Evolutionary conservation across 106 monocot genomes (phyloP).

Genomic region (Platanthera guangdongensis): DNA sequence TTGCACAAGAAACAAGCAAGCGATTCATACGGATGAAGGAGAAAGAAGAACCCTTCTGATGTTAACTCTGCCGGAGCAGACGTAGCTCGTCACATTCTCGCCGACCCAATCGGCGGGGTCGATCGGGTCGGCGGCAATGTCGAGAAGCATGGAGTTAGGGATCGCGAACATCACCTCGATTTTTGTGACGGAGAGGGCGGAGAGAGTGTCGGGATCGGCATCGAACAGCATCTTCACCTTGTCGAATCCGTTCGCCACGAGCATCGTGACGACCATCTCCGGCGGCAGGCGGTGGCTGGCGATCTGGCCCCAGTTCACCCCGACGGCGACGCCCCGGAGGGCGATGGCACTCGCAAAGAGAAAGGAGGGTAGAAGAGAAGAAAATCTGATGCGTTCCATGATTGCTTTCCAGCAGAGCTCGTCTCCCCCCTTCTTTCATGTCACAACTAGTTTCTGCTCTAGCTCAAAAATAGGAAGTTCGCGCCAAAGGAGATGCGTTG

Average conservation of each 20-base stretch:
- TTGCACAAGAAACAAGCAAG: background rate
- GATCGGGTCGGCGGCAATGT: slow-evolving; percentile 15
- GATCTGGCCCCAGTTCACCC: slow-evolving; percentile 35
- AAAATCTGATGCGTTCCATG: background rate
- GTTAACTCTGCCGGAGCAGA: slow-evolving; percentile 23
- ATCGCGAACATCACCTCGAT: slow-evolving; percentile 50
- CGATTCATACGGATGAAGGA: background rate
- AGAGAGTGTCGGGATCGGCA: slow-evolving; percentile 23
- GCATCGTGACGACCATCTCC: slow-evolving; percentile 22
- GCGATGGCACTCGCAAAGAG: background rate
- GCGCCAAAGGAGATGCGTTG: background rate
- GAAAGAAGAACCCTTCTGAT: slow-evolving; percentile 19
- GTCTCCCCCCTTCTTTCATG: too few relatives aligned
- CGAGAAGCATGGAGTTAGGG: slow-evolving; percentile 35
- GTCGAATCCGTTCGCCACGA: slow-evolving; percentile 25
- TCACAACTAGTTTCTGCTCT: background rate
- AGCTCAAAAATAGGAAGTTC: background rate
- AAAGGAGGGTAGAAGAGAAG: background rate
- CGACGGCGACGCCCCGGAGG: background rate
- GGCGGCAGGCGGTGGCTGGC: slow-evolving; percentile 20
- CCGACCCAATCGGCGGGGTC: slow-evolving; percentile 36
- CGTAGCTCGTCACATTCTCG: slow-evolving; percentile 31
- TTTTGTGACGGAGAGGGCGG: slow-evolving; percentile 21
- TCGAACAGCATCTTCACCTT: slow-evolving; percentile 34
- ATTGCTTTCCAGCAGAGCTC: background rate